A percentile compares a stretch with the other conserved stretches of the same genome.
Conservation (phyloP, 768 basidiomycete species). For the Agrocybe praecox region DNA sequence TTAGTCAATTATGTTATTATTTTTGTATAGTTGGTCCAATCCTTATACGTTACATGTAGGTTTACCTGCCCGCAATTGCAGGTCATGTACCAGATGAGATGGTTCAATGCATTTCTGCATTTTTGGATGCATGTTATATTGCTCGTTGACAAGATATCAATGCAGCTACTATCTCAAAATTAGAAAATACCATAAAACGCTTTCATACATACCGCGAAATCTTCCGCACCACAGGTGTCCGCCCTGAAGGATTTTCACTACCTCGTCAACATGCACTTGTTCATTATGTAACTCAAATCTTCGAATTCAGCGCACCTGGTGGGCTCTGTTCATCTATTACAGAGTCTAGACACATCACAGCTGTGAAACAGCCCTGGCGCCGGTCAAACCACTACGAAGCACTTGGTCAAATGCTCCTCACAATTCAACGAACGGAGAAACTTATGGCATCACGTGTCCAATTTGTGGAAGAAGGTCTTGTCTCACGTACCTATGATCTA, state of each 20-base stretch:
- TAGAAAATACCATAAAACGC: constrained; percentile 11
- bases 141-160: constrained; percentile 14
- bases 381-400: constrained; percentile 29
- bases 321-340: constrained; percentile 38
- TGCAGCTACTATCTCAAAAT: constrained; percentile 10
- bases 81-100: constrained; percentile 28
- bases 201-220: constrained; percentile 24
- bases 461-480: constrained; percentile 16
- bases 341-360: constrained; percentile 34
- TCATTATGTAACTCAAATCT: constrained; percentile 26
- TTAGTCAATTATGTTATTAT: background rate
- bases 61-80: constrained; percentile 26
- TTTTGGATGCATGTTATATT: constrained; percentile 31
- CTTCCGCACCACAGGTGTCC: constrained; percentile 23
- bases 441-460: constrained; percentile 20
- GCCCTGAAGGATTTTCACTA: constrained; percentile 20
- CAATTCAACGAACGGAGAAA: constrained; percentile 31
- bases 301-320: constrained; percentile 30
- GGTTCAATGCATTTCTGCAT: constrained; percentile 22
- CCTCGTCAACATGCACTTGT: constrained; percentile 32
- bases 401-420: constrained; percentile 36
- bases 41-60: constrained; percentile 8
- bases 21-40: no score
- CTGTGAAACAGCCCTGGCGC: constrained; percentile 37
- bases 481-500: background rate